phyloP scores from a whole-genome alignment of 441 rosid genomes.

The Daphne laureola region DNA sequence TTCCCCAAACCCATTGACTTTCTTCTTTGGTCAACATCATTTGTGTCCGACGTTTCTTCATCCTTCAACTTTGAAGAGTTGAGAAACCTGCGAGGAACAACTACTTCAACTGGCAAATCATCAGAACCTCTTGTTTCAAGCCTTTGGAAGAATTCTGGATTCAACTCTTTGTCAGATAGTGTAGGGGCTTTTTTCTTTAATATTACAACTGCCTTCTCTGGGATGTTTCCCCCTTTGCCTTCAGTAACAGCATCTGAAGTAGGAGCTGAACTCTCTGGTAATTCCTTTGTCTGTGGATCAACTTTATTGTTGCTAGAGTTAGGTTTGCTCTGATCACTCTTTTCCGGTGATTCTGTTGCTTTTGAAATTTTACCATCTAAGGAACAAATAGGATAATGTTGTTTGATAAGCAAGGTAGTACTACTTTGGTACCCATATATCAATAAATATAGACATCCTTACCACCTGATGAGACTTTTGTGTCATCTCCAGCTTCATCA shows the following conservation, averaged over 20 bases:
- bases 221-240: conserved; percentile 55
- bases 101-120: conserved; percentile 89
- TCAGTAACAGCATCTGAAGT: conserved; percentile 42
- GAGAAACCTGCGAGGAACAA: conserved; percentile 69
- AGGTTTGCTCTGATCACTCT: conserved; percentile 32
- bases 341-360: conserved; percentile 30
- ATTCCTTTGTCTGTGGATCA: conserved; percentile 40
- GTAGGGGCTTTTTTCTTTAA: conserved; percentile 85
- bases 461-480: conserved; percentile 55
- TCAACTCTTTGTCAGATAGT: conserved; percentile 74
- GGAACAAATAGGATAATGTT: conserved; percentile 14
- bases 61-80: conserved; percentile 49
- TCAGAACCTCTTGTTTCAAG: conserved; percentile 69
- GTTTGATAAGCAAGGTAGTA: background rate
- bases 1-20: conserved; percentile 39
- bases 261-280: conserved; percentile 37
- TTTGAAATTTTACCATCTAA: conserved; percentile 30
- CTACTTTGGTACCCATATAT: conserved; percentile 8
- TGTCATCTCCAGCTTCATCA: conserved; percentile 57
- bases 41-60: conserved; percentile 48
- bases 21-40: conserved; percentile 40
- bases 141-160: conserved; percentile 95
- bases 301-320: conserved; percentile 33
- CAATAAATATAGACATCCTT: conserved; percentile 12
- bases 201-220: conserved; percentile 72